These are phyloP conservation scores for Mycena haematopus DNA, from an alignment of 768 basidiomycete genomes.

Conservation along the genomic window DNA sequence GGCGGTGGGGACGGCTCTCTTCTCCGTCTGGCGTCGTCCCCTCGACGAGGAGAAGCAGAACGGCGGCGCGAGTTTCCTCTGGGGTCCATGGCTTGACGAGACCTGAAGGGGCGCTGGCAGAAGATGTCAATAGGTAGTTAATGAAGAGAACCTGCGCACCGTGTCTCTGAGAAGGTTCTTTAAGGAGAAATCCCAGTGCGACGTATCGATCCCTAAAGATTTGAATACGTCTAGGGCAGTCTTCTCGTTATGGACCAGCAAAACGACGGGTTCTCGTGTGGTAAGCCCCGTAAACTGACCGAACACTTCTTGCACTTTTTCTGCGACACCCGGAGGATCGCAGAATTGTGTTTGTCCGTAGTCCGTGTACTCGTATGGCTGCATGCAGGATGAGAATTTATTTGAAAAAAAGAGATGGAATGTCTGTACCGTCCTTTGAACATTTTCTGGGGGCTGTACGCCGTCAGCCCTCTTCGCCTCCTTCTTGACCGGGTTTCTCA, in stretches of 20 bases:
- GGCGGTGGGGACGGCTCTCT: slow-evolving; percentile 3
- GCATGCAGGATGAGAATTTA: background rate
- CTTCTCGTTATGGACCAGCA: slow-evolving; percentile 21
- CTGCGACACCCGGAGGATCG: background rate
- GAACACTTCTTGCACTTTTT: slow-evolving; percentile 6
- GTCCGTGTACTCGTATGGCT: slow-evolving; percentile 4
- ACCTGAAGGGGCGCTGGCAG: background rate
- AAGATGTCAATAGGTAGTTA: background rate
- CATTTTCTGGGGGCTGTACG: background rate
- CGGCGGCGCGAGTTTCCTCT: slow-evolving; percentile 7
- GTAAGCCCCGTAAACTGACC: background rate
- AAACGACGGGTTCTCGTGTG: slow-evolving; percentile 1
- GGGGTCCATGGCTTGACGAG: slow-evolving; percentile 18
- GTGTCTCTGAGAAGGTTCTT: slow-evolving; percentile 13
- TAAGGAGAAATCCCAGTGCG: slow-evolving; percentile 7
- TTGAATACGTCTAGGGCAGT: background rate
- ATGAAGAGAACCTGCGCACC: background rate
- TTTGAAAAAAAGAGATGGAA: no score
- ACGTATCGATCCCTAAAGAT: slow-evolving; percentile 2
- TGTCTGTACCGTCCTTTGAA: background rate
- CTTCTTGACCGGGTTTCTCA: background rate
- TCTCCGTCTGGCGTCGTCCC: slow-evolving; percentile 7
- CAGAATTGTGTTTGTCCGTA: slow-evolving; percentile 7
- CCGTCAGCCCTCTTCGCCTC: background rate
- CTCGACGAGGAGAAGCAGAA: slow-evolving; percentile 15